Evolutionary conservation across 345 rosid genomes (phyloP).

Genomic region (Corchorus olitorius): DNA sequence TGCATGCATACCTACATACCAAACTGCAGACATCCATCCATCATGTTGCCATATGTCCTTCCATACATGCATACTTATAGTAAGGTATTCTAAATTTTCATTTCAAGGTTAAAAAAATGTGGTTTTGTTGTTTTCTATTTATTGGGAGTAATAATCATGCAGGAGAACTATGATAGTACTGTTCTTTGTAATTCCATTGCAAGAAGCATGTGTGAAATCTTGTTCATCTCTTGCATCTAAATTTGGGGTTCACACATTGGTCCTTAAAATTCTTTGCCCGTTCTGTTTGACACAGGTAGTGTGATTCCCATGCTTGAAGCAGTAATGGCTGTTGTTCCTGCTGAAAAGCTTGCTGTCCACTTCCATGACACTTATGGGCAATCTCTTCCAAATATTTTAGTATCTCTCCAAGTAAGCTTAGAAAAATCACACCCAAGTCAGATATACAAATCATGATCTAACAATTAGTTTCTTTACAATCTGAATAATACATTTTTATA

Average conservation of each 20-base stretch:
- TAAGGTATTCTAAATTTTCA: neutral
- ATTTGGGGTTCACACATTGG: neutral
- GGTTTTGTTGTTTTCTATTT: neutral
- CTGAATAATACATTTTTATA: neutral
- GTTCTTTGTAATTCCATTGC: neutral
- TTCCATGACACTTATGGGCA: constrained; percentile 91
- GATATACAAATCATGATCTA: neutral
- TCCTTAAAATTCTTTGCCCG: neutral
- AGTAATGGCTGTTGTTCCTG: constrained; percentile 66
- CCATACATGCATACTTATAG: neutral
- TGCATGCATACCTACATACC: neutral
- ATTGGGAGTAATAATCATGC: neutral
- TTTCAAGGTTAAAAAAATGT: neutral
- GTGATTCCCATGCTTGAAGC: constrained; percentile 76
- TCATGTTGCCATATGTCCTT: neutral
- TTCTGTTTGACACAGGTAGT: constrained; percentile 44
- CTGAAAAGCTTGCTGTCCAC: constrained; percentile 71
- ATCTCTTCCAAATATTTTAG: constrained; percentile 68
- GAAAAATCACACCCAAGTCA: neutral
- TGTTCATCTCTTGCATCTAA: constrained; percentile 8
- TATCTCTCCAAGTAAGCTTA: constrained; percentile 67
- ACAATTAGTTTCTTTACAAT: neutral
- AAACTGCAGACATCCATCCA: neutral
- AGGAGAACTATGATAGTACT: no score
- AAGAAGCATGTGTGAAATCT: neutral